A percentile compares a stretch with the other conserved stretches of the same genome.
phyloP scores from a whole-genome alignment of 495 filamentous ascomycete genomes.

The Aspergillus affinis region DNA sequence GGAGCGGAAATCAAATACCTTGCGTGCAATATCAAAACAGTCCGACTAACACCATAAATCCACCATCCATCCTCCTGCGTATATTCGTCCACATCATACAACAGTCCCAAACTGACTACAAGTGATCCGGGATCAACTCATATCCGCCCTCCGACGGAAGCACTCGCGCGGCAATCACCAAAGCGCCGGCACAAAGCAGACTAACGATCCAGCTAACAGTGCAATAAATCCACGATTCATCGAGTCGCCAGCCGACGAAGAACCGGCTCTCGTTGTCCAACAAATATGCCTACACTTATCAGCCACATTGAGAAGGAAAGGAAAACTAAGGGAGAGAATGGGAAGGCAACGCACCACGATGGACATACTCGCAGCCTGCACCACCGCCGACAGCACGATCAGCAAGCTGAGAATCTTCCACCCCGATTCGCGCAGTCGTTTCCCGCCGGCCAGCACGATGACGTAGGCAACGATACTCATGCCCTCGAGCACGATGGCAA shows the following conservation, averaged over 20 bases:
- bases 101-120: constrained; percentile 3
- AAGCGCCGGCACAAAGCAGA: constrained; percentile 56
- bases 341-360: constrained; percentile 63
- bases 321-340: constrained; percentile 6
- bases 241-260: constrained; percentile 80
- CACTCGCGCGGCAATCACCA: constrained; percentile 62
- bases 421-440: constrained; percentile 68
- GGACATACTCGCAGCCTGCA: constrained; percentile 70
- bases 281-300: constrained; percentile 63
- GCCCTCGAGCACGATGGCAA: constrained; percentile 73
- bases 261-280: constrained; percentile 86
- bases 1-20: too few species aligned
- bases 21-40: not conserved
- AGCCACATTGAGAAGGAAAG: too few species aligned
- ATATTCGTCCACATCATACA: not conserved
- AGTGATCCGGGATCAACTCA: constrained; percentile 63
- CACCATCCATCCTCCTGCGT: not conserved
- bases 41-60: not conserved
- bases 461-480: constrained; percentile 72
- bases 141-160: constrained; percentile 84
- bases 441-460: constrained; percentile 73
- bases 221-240: constrained; percentile 73
- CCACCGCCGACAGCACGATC: constrained; percentile 57
- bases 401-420: constrained; percentile 73
- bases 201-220: constrained; percentile 70